Evolutionary conservation across 2,329 filamentous ascomycete species (phyloP).

Genomic region (Ascochyta pisi): DNA sequence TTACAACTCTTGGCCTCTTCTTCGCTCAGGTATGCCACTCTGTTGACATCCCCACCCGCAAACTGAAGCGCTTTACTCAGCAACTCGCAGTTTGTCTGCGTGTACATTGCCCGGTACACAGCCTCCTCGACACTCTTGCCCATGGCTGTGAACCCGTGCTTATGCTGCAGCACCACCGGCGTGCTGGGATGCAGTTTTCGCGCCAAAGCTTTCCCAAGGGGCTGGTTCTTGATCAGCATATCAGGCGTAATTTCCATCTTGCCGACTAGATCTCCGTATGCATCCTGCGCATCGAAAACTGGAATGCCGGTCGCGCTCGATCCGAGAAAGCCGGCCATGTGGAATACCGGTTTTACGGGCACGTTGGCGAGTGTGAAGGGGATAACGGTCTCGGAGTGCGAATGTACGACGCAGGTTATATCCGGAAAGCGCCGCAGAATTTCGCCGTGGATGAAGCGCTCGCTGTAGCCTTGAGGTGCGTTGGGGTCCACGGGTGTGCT

Average conservation of each 20-base stretch:
- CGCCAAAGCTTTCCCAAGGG: slow-evolving; percentile 34
- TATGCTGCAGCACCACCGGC: slow-evolving; percentile 50
- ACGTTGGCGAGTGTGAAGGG: slow-evolving; percentile 48
- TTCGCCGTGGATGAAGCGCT: slow-evolving; percentile 54
- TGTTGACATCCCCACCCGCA: slow-evolving; percentile 35
- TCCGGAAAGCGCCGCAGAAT: slow-evolving; percentile 49
- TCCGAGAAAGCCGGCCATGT: slow-evolving; percentile 53
- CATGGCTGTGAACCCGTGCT: slow-evolving; percentile 53
- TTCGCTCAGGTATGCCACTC: slow-evolving; percentile 40
- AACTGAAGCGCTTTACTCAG: slow-evolving; percentile 44
- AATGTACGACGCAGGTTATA: slow-evolving; percentile 52
- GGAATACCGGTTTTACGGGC: slow-evolving; percentile 41
- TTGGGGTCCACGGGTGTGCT: slow-evolving; percentile 51
- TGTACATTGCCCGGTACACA: slow-evolving; percentile 52
- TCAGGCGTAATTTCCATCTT: slow-evolving; percentile 21
- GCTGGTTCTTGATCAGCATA: slow-evolving; percentile 36
- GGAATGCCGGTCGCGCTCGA: slow-evolving; percentile 8
- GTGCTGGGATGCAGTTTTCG: slow-evolving; percentile 15
- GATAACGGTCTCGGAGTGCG: slow-evolving; percentile 50
- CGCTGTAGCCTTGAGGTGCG: slow-evolving; percentile 48
- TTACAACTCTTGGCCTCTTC: slow-evolving; percentile 48
- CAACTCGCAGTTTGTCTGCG: slow-evolving; percentile 43
- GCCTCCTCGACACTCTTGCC: slow-evolving; percentile 50
- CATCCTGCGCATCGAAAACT: slow-evolving; percentile 21
- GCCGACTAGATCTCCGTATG: slow-evolving; percentile 37